Percentiles rank a stretch among this genome's conserved stretches.
Evolutionary conservation across 768 basidiomycete genomes (phyloP).

Genomic region (Kwoniella dendrophila): DNA sequence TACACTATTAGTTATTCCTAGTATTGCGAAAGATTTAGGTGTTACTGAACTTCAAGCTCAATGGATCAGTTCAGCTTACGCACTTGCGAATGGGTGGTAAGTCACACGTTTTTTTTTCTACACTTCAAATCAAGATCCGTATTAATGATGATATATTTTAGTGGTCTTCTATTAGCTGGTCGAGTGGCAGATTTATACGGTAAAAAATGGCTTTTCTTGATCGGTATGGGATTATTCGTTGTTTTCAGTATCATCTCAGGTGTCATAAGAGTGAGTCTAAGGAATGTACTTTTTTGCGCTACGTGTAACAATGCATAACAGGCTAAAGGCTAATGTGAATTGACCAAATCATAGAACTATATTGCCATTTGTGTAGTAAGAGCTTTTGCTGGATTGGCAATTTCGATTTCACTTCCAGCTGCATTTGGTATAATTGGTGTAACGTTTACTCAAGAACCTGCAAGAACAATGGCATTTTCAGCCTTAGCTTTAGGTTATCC

Average conservation of each 20-base stretch:
- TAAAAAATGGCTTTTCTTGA: conserved; percentile 67
- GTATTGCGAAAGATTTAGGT: conserved; percentile 22
- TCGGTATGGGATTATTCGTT: conserved; percentile 64
- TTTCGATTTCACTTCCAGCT: conserved; percentile 32
- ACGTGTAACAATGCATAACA: no score
- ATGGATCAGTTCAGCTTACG: conserved; percentile 30
- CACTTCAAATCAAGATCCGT: neutral
- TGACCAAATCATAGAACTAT: conserved; percentile 14
- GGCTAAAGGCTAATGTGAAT: neutral
- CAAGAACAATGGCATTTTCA: conserved; percentile 75
- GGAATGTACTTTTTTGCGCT: neutral
- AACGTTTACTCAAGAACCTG: conserved; percentile 40
- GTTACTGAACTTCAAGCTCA: conserved; percentile 25
- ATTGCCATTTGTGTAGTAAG: conserved; percentile 35
- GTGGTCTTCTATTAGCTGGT: conserved; percentile 42
- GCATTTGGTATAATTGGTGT: conserved; percentile 37
- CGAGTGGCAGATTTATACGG: conserved; percentile 61
- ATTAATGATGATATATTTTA: neutral
- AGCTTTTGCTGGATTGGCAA: conserved; percentile 39
- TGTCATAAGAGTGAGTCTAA: conserved; percentile 20
- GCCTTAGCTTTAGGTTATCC: conserved; percentile 81
- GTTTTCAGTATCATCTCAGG: conserved; percentile 62
- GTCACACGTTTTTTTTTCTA: neutral
- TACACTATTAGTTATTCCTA: conserved; percentile 20
- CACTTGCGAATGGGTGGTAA: conserved; percentile 23